phyloP scores from a whole-genome alignment of 2,329 filamentous ascomycete genomes.

The Microcyclospora tardicrescens region DNA sequence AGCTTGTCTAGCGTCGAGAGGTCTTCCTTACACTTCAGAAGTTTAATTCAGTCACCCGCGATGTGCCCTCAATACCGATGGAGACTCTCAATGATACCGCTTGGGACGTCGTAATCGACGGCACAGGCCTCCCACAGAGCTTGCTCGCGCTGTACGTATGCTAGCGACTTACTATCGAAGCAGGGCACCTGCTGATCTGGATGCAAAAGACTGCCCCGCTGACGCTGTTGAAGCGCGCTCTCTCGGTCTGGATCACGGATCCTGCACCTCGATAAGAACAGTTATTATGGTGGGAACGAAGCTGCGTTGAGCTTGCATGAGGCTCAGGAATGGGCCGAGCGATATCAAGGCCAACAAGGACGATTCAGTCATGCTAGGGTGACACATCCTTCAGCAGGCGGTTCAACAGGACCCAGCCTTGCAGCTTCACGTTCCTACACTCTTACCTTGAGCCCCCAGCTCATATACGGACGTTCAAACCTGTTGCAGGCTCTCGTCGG shows the following conservation, averaged over 20 bases:
- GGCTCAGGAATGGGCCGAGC: constrained; percentile 58
- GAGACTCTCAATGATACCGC: constrained; percentile 37
- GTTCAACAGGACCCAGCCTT: constrained; percentile 24
- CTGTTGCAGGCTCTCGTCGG: constrained; percentile 74
- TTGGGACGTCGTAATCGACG: constrained; percentile 42
- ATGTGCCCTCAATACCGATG: constrained; percentile 20
- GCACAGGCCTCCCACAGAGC: constrained; percentile 40
- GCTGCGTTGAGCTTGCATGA: constrained; percentile 78
- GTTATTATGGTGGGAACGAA: constrained; percentile 77
- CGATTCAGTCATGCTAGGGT: constrained; percentile 24
- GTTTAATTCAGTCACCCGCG: constrained; percentile 1
- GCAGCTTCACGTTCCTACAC: constrained; percentile 61
- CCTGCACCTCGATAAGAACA: constrained; percentile 75
- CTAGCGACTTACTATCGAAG: too few relatives aligned
- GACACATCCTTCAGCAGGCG: constrained; percentile 17
- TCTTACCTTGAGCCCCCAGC: constrained; percentile 68
- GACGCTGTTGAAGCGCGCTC: constrained; percentile 54
- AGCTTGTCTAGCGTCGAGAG: constrained; percentile 3
- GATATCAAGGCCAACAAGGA: constrained; percentile 10
- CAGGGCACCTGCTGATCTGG: not conserved
- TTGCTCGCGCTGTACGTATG: constrained; percentile 40
- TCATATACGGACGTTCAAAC: constrained; percentile 72
- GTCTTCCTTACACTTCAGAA: constrained; percentile 3
- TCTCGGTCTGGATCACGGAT: constrained; percentile 86
- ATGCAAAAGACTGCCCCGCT: constrained; percentile 4